Conservation (phyloP, 805 yeast genomes). For the Hanseniaspora nectarophila region DNA sequence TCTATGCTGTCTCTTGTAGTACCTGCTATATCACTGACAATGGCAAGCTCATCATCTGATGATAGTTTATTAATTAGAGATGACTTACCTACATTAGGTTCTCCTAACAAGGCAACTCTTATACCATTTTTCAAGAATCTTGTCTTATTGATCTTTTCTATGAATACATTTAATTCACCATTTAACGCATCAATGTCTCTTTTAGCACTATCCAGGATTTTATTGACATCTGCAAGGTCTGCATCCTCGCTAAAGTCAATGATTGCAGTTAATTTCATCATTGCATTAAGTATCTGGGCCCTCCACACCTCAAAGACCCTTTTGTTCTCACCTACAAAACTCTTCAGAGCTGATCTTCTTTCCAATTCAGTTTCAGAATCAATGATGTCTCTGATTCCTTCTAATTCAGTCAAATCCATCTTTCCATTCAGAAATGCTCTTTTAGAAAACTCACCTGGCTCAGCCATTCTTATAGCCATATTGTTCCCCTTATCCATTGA, state of each 20-base stretch:
- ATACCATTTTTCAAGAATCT: slow-evolving; percentile 64
- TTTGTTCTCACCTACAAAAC: slow-evolving; percentile 60
- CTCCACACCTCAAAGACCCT: slow-evolving; percentile 55
- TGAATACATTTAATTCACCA: slow-evolving; percentile 34
- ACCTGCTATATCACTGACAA: slow-evolving; percentile 84
- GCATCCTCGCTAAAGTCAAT: slow-evolving; percentile 95
- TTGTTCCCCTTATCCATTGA: slow-evolving; percentile 33
- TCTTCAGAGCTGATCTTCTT: slow-evolving; percentile 57
- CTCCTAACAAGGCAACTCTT: slow-evolving; percentile 63
- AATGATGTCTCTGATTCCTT: slow-evolving; percentile 77
- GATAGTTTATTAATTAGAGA: slow-evolving; percentile 69
- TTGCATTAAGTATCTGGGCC: slow-evolving; percentile 44
- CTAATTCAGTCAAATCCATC: slow-evolving; percentile 78
- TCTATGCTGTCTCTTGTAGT: slow-evolving; percentile 87
- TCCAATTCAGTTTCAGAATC: slow-evolving; percentile 92
- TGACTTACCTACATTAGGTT: slow-evolving; percentile 95
- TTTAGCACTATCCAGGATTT: slow-evolving; percentile 42
- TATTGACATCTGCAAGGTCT: slow-evolving; percentile 54
- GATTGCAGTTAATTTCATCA: slow-evolving; percentile 71
- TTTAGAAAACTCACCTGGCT: slow-evolving; percentile 81
- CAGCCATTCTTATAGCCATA: slow-evolving; percentile 61
- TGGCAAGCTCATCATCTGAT: slow-evolving; percentile 61
- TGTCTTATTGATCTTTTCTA: slow-evolving; percentile 40
- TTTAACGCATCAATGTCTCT: slow-evolving; percentile 33
- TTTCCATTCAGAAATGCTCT: slow-evolving; percentile 78